phyloP scores from a whole-genome alignment of 2,329 filamentous ascomycete species.

The Akanthomyces uredinophilus region DNA sequence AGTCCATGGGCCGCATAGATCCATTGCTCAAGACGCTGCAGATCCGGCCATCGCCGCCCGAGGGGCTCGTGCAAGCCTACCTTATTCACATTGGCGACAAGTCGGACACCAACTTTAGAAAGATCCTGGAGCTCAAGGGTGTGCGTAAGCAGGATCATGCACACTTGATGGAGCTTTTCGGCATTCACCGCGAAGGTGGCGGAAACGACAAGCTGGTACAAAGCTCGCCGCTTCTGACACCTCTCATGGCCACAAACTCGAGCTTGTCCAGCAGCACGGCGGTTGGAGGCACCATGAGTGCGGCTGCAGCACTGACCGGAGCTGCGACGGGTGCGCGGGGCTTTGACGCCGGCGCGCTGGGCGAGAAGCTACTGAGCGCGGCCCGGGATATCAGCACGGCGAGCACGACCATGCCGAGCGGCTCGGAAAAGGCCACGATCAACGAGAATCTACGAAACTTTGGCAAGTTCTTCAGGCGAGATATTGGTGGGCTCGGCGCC shows the following conservation, averaged over 20 bases:
- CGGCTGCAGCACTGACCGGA: conserved; percentile 37
- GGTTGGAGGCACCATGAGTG: conserved; percentile 34
- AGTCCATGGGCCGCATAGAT: conserved; percentile 80
- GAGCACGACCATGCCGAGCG: conserved; percentile 28
- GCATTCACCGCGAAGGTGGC: conserved; percentile 71
- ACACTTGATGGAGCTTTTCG: conserved; percentile 80
- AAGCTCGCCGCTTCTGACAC: conserved; percentile 65
- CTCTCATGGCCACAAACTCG: conserved; percentile 47
- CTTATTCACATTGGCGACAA: conserved; percentile 94
- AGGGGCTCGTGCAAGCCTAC: conserved; percentile 94
- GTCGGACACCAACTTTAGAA: conserved; percentile 91
- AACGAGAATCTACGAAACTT: conserved; percentile 95
- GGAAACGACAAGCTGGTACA: conserved; percentile 64
- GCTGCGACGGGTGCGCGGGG: conserved; percentile 36
- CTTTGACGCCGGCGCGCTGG: conserved; percentile 78
- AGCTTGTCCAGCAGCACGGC: conserved; percentile 33
- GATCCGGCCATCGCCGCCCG: conserved; percentile 83
- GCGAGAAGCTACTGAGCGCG: conserved; percentile 82
- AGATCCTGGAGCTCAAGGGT: conserved; percentile 93
- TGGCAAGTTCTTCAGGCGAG: conserved; percentile 90
- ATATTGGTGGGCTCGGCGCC: conserved; percentile 71
- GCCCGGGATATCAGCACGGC: conserved; percentile 74
- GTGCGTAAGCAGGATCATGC: conserved; percentile 78
- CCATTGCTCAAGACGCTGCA: conserved; percentile 94
- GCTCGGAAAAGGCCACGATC: conserved; percentile 61